Evolutionary conservation across 2,329 filamentous ascomycete species (phyloP).

Genomic region (Talaromyces islandicus): DNA sequence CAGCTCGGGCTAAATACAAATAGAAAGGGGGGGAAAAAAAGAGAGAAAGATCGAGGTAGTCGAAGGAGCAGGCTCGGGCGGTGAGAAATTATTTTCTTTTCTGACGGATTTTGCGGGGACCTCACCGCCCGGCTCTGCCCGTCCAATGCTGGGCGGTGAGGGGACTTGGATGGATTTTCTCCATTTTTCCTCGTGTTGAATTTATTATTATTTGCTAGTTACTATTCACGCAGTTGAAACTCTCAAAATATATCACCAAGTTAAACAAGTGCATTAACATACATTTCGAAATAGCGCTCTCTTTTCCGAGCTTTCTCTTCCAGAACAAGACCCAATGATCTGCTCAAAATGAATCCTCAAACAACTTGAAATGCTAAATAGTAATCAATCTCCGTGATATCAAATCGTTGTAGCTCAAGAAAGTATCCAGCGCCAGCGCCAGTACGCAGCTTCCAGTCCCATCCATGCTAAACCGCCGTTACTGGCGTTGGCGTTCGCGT

Average conservation of each 20-base stretch:
- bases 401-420: not conserved
- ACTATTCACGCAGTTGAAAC: not conserved
- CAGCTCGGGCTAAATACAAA: not conserved
- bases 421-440: not conserved
- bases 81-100: constrained; percentile 12
- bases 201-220: not conserved
- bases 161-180: not conserved
- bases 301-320: not conserved
- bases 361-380: too few species aligned
- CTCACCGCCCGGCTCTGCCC: constrained; percentile 3
- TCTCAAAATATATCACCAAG: not conserved
- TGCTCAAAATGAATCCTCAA: not conserved
- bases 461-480: not conserved
- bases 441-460: not conserved
- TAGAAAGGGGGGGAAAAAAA: too few species aligned
- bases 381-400: not conserved
- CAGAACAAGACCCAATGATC: not conserved
- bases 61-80: constrained; percentile 1
- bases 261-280: not conserved
- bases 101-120: constrained; percentile 5
- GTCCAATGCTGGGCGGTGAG: not conserved
- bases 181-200: too few species aligned
- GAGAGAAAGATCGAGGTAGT: not conserved
- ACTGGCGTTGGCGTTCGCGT: not conserved
- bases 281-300: not conserved